These are phyloP conservation scores for Hypomyces perniciosus DNA, from an alignment of 2,329 filamentous ascomycete genomes.

Conservation along the genomic window DNA sequence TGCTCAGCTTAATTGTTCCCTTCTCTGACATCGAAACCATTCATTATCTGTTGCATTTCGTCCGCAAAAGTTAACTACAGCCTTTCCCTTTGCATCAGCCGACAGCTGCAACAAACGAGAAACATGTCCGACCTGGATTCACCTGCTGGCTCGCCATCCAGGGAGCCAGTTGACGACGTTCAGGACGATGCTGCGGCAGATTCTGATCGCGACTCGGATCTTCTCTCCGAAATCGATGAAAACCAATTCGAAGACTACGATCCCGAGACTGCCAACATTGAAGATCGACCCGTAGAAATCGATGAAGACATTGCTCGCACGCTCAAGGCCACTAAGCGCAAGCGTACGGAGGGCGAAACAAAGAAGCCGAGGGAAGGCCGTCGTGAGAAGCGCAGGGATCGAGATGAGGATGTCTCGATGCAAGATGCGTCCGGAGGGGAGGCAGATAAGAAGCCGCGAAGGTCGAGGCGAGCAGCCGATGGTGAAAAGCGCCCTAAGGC, in stretches of 20 bases:
- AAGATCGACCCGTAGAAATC: slow-evolving; percentile 59
- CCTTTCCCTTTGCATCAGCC: background rate
- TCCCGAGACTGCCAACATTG: slow-evolving; percentile 55
- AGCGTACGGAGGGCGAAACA: slow-evolving; percentile 57
- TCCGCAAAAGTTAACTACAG: no score
- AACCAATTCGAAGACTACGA: slow-evolving; percentile 67
- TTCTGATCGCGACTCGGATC: slow-evolving; percentile 52
- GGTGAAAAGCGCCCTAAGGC: slow-evolving; percentile 44
- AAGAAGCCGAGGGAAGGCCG: slow-evolving; percentile 74
- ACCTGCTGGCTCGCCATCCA: slow-evolving; percentile 31
- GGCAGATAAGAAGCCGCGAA: slow-evolving; percentile 38
- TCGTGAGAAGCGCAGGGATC: slow-evolving; percentile 54
- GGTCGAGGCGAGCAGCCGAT: slow-evolving; percentile 42
- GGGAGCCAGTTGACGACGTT: slow-evolving; percentile 34
- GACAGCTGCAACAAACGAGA: slow-evolving; percentile 3
- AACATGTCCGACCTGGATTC: slow-evolving; percentile 45
- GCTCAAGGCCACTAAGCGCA: slow-evolving; percentile 59
- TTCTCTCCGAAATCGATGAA: slow-evolving; percentile 63
- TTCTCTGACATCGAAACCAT: background rate
- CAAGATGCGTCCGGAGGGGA: slow-evolving; percentile 44
- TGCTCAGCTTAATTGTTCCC: slow-evolving; percentile 5
- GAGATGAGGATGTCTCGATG: slow-evolving; percentile 42
- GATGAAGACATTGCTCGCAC: slow-evolving; percentile 60
- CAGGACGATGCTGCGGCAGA: slow-evolving; percentile 36
- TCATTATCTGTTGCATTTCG: background rate